phyloP scores from a whole-genome alignment of 352 stramenopile species.

The Salisapilia sapeloensis region DNA sequence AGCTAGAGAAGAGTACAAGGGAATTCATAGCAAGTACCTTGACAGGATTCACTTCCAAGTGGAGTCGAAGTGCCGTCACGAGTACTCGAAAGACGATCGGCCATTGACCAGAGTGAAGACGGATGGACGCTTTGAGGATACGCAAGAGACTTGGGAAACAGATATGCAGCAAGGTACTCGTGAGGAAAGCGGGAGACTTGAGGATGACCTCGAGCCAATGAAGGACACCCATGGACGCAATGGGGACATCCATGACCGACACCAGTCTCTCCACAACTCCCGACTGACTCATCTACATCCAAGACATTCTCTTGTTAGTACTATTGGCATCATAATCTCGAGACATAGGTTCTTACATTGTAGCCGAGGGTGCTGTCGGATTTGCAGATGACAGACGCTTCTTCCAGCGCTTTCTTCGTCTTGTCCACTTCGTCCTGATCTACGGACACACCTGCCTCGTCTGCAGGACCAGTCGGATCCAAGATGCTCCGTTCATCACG shows the following conservation, averaged over 20 bases:
- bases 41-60: slow-evolving; percentile 68
- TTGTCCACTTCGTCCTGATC: slow-evolving; percentile 32
- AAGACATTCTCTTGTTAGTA: not conserved
- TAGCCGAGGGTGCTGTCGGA: slow-evolving; percentile 77
- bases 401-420: slow-evolving; percentile 46
- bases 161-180: slow-evolving; percentile 70
- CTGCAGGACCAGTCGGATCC: slow-evolving; percentile 7
- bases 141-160: slow-evolving; percentile 68
- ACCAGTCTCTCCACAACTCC: slow-evolving; percentile 68
- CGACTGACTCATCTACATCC: slow-evolving; percentile 65
- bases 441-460: too few relatives aligned
- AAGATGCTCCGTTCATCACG: slow-evolving; percentile 68
- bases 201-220: slow-evolving; percentile 73
- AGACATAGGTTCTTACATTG: slow-evolving; percentile 30
- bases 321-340: not conserved
- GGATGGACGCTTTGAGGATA: slow-evolving; percentile 64
- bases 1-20: not conserved
- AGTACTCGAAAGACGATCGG: slow-evolving; percentile 68
- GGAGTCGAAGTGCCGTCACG: slow-evolving; percentile 49
- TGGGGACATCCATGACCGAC: slow-evolving; percentile 55
- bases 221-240: slow-evolving; percentile 74
- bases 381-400: slow-evolving; percentile 64
- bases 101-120: slow-evolving; percentile 63
- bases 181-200: slow-evolving; percentile 54
- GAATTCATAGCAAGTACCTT: slow-evolving; percentile 31